Conservation (phyloP, 148 eudicot species). For the Rhododendron griersonianum region DNA sequence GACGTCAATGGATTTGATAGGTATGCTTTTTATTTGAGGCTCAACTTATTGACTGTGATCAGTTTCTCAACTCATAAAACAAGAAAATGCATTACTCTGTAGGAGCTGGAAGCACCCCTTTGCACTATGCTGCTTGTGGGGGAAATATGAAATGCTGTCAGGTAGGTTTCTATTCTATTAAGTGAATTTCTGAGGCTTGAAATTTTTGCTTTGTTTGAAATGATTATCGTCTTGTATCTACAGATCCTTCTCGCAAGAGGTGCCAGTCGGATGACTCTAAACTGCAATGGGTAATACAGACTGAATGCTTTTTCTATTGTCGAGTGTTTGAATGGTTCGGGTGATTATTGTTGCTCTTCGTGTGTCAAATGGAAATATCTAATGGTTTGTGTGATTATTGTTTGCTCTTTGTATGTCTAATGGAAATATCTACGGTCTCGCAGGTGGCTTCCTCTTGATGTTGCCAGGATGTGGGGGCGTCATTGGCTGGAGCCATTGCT, state of each 20-base stretch:
- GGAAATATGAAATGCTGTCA: slow-evolving; percentile 94
- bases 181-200: background rate
- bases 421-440: slow-evolving; percentile 12
- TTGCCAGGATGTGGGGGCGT: slow-evolving; percentile 98
- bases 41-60: background rate
- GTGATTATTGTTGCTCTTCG: background rate
- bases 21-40: slow-evolving; percentile 31
- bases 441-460: slow-evolving; percentile 97
- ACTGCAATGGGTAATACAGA: slow-evolving; percentile 83
- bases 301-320: background rate
- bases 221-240: slow-evolving; percentile 1
- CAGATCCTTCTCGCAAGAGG: slow-evolving; percentile 94
- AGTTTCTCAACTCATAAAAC: background rate
- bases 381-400: background rate
- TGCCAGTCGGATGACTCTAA: slow-evolving; percentile 75
- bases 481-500: slow-evolving; percentile 95
- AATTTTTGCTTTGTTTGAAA: slow-evolving; percentile 4
- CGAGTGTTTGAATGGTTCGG: background rate
- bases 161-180: slow-evolving; percentile 33
- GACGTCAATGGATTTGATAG: slow-evolving; percentile 94
- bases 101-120: slow-evolving; percentile 99
- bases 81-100: slow-evolving; percentile 2
- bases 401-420: background rate
- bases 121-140: slow-evolving; percentile 99
- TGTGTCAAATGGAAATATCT: background rate